Conservation (phyloP, 305 asterid genomes). For the Striga hermonthica region DNA sequence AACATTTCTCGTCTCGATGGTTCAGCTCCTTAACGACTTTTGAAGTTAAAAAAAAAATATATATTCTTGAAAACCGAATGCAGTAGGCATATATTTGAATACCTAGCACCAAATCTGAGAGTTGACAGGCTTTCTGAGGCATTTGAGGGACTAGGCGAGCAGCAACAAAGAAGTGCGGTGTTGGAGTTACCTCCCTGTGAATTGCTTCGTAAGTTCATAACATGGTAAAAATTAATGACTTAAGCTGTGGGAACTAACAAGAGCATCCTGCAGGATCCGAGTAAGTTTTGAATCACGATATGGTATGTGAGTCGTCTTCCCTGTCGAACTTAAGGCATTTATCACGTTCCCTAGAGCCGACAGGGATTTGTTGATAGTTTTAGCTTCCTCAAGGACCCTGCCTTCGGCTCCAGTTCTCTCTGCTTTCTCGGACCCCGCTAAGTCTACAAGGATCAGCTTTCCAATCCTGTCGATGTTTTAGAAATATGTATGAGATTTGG, state of each 20-base stretch:
- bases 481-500: slow-evolving; percentile 26
- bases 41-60: neutral
- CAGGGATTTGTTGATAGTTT: slow-evolving; percentile 80
- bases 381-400: slow-evolving; percentile 87
- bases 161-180: slow-evolving; percentile 84
- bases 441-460: slow-evolving; percentile 80
- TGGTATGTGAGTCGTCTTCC: slow-evolving; percentile 71
- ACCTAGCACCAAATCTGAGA: slow-evolving; percentile 92
- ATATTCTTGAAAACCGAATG: neutral
- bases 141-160: slow-evolving; percentile 83
- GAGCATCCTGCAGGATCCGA: slow-evolving; percentile 76
- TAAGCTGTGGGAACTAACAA: slow-evolving; percentile 51
- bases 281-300: slow-evolving; percentile 91
- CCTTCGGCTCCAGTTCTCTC: slow-evolving; percentile 94
- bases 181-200: slow-evolving; percentile 77
- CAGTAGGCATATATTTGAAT: slow-evolving; percentile 19
- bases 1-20: slow-evolving; percentile 5
- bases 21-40: neutral
- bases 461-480: slow-evolving; percentile 47
- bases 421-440: slow-evolving; percentile 92
- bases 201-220: slow-evolving; percentile 32
- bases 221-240: slow-evolving; percentile 15
- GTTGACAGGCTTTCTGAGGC: slow-evolving; percentile 77
- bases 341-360: slow-evolving; percentile 83
- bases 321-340: slow-evolving; percentile 66